A percentile compares a stretch with the other conserved stretches of the same genome.
Evolutionary conservation across 1,139 yeast genomes (phyloP).

Genomic region (Suhomyces yuchorum): DNA sequence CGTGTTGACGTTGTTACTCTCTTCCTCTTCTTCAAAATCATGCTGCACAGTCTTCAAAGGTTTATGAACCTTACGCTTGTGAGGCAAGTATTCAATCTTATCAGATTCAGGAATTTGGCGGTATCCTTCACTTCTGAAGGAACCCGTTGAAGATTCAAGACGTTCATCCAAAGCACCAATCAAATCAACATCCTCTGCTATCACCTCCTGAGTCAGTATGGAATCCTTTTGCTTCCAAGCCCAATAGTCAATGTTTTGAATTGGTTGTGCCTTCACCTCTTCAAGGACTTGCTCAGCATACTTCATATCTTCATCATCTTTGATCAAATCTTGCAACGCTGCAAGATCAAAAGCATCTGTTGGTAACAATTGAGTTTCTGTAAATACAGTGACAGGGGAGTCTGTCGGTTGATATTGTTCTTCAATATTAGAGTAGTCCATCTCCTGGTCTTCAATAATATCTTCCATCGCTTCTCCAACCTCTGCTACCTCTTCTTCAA

Average conservation of each 20-base stretch:
- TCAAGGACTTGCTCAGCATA: slow-evolving; percentile 51
- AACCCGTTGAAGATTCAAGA: slow-evolving; percentile 54
- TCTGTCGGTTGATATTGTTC: slow-evolving; percentile 48
- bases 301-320: slow-evolving; percentile 73
- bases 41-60: slow-evolving; percentile 59
- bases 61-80: slow-evolving; percentile 57
- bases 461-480: slow-evolving; percentile 14
- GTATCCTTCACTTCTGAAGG: slow-evolving; percentile 77
- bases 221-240: slow-evolving; percentile 61
- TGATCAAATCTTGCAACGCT: slow-evolving; percentile 54
- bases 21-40: slow-evolving; percentile 53
- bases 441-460: slow-evolving; percentile 14
- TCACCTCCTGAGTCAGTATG: slow-evolving; percentile 24
- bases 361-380: slow-evolving; percentile 36
- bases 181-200: slow-evolving; percentile 32
- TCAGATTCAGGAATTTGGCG: slow-evolving; percentile 70
- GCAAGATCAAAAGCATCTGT: slow-evolving; percentile 44
- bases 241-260: slow-evolving; percentile 59
- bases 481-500: slow-evolving; percentile 11
- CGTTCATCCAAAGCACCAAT: slow-evolving; percentile 35
- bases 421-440: slow-evolving; percentile 34
- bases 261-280: slow-evolving; percentile 24
- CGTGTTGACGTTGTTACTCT: slow-evolving; percentile 26
- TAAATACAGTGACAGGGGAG: slow-evolving; percentile 55
- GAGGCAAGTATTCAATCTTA: slow-evolving; percentile 79